Base-by-base conservation (phyloP, 2,329 filamentous ascomycete species). In the Hymenoscyphus albidus region DNA sequence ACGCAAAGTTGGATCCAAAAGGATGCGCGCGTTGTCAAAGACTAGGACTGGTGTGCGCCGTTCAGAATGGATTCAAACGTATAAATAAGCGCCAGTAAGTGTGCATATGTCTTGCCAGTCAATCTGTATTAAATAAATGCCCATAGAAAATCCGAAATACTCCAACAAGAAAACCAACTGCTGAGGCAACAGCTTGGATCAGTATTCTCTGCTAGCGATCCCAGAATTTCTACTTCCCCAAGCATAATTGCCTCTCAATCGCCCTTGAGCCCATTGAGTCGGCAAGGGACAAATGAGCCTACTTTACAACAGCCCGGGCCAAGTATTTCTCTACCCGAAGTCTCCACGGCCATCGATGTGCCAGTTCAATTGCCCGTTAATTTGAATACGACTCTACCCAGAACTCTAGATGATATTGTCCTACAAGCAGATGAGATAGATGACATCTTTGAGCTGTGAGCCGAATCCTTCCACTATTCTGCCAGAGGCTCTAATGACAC, bases 51-150 rank as follows among this genome's bases (percentile, higher is more conserved):
- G 44, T 51, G 14, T 65, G 64, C 38, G 58, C 58, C 14, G 57
- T 65, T 14, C 61, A 65, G 44, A 65, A 65, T 63, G 64, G 64
- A 31, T 65, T 65, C 18, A 65, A 58, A 22, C 56, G 64, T 44
- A 63, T 61, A 27, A 65, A 65, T 40, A 65, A 65, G 55, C 54
- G 64, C 32, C 64, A 65, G 64, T 65, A 58, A 62, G 64, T 60
- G 18, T 27, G 16, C 22, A 40, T 16, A 39, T n/a, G 22, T 54
- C 35, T 27, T 27, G 35, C 14, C 6, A 16, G 7, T 31, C 57
- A 31, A 16, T 55, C 1, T n/a, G 13, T 59, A 13, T 27, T 7
- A 7, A n/a, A 14, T 54, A 35, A 58, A 12, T 31, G 13, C 7
- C 10, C 3, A 9, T 27, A 65, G 64, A 48, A 65, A 65, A 62